phyloP scores from a whole-genome alignment of 2,329 filamentous ascomycete genomes.

The Pseudocercospora fuligena region DNA sequence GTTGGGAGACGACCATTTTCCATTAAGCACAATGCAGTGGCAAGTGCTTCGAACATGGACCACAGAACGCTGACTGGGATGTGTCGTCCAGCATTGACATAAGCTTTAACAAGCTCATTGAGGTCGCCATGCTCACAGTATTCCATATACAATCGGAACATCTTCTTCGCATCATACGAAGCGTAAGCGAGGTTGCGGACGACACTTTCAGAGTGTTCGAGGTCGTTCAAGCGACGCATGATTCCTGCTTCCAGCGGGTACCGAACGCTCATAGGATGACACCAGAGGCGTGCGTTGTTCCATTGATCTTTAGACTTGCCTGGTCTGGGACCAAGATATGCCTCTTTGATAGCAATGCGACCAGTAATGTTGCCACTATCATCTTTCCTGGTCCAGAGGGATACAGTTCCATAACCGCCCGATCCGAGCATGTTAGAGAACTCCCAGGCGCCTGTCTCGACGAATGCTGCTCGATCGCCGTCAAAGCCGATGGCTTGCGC shows the following conservation, averaged over 20 bases:
- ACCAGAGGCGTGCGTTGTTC: background rate
- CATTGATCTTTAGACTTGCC: background rate
- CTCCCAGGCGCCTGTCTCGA: background rate
- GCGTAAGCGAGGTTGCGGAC: slow-evolving; percentile 4
- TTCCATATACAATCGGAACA: slow-evolving; percentile 11
- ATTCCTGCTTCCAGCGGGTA: slow-evolving; percentile 4
- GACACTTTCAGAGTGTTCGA: slow-evolving; percentile 8
- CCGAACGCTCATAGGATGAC: background rate
- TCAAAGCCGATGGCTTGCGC: slow-evolving; percentile 1
- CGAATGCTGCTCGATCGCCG: background rate
- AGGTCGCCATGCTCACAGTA: slow-evolving; percentile 9
- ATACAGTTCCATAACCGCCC: slow-evolving; percentile 6
- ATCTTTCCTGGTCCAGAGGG: slow-evolving; percentile 5
- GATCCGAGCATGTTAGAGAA: slow-evolving; percentile 1
- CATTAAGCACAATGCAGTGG: slow-evolving; percentile 10
- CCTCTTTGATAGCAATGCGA: slow-evolving; percentile 12
- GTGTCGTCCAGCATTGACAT: background rate
- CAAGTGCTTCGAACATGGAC: slow-evolving; percentile 17
- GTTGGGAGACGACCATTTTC: slow-evolving; percentile 11
- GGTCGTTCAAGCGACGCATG: background rate
- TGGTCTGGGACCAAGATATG: slow-evolving; percentile 4
- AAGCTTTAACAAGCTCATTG: background rate
- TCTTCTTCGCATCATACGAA: slow-evolving; percentile 14
- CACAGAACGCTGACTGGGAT: slow-evolving; percentile 15
- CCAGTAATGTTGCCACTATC: background rate